Conservation (phyloP, 331 rosid species). For the Acacia concinna region DNA sequence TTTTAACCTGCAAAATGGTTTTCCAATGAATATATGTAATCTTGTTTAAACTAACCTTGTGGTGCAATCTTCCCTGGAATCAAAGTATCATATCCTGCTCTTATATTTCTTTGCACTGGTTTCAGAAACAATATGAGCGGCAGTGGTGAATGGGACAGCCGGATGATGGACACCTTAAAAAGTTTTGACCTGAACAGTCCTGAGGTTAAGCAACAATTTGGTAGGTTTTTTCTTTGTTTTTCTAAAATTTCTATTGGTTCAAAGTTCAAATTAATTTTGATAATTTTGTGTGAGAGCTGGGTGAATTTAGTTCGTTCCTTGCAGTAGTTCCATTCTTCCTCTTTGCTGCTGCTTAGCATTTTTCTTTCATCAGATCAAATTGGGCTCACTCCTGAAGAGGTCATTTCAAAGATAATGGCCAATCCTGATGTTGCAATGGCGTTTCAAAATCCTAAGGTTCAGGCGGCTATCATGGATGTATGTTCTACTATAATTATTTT, state of each 20-base stretch:
- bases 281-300: slow-evolving; percentile 12
- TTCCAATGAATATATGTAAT: not conserved
- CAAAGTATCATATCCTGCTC: slow-evolving; percentile 9
- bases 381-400: slow-evolving; percentile 95
- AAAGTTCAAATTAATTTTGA: not conserved
- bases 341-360: slow-evolving; percentile 4
- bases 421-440: slow-evolving; percentile 97
- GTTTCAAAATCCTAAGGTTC: slow-evolving; percentile 96
- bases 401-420: slow-evolving; percentile 91
- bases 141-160: slow-evolving; percentile 77
- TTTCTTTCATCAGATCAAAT: slow-evolving; percentile 76
- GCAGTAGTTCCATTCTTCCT: not conserved
- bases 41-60: not conserved
- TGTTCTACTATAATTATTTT: slow-evolving; percentile 25
- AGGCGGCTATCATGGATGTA: slow-evolving; percentile 99
- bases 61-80: slow-evolving; percentile 17
- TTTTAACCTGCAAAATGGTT: too few relatives aligned
- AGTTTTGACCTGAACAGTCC: slow-evolving; percentile 94
- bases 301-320: not conserved
- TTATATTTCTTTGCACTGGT: slow-evolving; percentile 14
- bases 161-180: slow-evolving; percentile 87
- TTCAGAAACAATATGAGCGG: slow-evolving; percentile 86
- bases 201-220: slow-evolving; percentile 95
- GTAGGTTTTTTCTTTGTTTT: slow-evolving; percentile 42
- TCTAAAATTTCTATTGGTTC: not conserved